Percentiles rank a stretch among this genome's conserved stretches.
These are phyloP conservation scores for Dianthus caryophyllus DNA, from an alignment of 148 eudicot genomes.

Conservation along the genomic window DNA sequence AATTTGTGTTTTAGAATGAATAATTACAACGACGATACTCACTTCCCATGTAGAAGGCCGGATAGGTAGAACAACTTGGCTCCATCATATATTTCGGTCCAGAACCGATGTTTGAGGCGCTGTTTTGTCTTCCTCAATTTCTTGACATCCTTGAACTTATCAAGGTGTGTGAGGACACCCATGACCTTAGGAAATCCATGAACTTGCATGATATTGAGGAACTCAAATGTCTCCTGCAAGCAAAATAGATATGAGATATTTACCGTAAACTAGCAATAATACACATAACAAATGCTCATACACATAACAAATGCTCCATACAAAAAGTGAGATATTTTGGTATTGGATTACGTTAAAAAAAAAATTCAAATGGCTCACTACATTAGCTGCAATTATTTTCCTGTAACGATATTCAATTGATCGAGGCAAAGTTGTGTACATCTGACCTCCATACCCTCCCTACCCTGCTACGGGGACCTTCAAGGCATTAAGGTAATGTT, in stretches of 20 bases:
- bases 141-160: slow-evolving; percentile 86
- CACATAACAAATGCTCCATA: too few species aligned
- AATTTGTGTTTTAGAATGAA: slow-evolving; percentile 8
- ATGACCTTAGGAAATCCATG: slow-evolving; percentile 92
- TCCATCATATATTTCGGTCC: slow-evolving; percentile 87
- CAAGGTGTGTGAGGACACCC: slow-evolving; percentile 98
- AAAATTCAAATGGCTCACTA: too few species aligned
- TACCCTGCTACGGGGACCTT: too few species aligned
- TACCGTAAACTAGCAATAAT: not conserved
- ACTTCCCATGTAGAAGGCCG: slow-evolving; percentile 91
- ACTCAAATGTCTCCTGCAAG: slow-evolving; percentile 91
- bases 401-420: too few species aligned
- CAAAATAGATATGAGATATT: slow-evolving; percentile 11
- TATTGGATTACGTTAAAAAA: too few species aligned
- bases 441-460: too few species aligned
- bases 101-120: slow-evolving; percentile 89
- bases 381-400: too few species aligned
- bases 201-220: slow-evolving; percentile 79
- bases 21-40: slow-evolving; percentile 30
- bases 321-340: too few species aligned
- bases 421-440: too few species aligned
- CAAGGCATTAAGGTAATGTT: too few species aligned
- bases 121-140: slow-evolving; percentile 86
- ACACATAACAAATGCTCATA: too few species aligned
- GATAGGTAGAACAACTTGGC: slow-evolving; percentile 91